Conservation (phyloP, 345 rosid genomes). For the Pistacia integerrima region DNA sequence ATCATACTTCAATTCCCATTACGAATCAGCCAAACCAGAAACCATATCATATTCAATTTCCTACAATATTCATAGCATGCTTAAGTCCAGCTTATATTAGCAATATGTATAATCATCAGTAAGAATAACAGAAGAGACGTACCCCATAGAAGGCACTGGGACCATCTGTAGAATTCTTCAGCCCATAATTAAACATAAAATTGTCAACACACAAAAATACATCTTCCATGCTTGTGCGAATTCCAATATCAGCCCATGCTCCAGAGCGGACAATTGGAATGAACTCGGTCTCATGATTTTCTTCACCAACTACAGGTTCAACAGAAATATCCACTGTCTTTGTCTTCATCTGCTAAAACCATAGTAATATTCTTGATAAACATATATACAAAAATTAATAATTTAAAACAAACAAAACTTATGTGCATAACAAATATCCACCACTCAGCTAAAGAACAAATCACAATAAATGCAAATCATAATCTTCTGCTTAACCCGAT, state of each 20-base stretch:
- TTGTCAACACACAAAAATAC: conserved; percentile 65
- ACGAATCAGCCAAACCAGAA: too few species aligned
- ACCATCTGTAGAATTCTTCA: conserved; percentile 36
- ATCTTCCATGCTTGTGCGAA: conserved; percentile 83
- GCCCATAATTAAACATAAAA: conserved; percentile 52
- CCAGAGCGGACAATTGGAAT: conserved; percentile 75
- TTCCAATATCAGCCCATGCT: conserved; percentile 78
- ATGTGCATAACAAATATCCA: not conserved
- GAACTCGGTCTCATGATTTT: conserved; percentile 45
- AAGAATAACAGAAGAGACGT: conserved; percentile 15
- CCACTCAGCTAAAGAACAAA: not conserved
- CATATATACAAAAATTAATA: not conserved
- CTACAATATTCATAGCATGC: not conserved
- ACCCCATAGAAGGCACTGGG: conserved; percentile 95
- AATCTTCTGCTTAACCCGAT: not conserved
- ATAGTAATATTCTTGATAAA: conserved; percentile 21
- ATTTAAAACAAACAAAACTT: not conserved
- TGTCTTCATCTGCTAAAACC: conserved; percentile 59
- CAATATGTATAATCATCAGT: not conserved
- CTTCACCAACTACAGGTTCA: conserved; percentile 39
- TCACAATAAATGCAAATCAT: not conserved
- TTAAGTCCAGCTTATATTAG: not conserved
- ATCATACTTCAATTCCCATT: not conserved
- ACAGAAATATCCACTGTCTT: conserved; percentile 43
- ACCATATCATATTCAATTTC: too few species aligned